These are phyloP conservation scores for Ciborinia camelliae DNA, from an alignment of 2,329 filamentous ascomycete genomes.

Conservation along the genomic window DNA sequence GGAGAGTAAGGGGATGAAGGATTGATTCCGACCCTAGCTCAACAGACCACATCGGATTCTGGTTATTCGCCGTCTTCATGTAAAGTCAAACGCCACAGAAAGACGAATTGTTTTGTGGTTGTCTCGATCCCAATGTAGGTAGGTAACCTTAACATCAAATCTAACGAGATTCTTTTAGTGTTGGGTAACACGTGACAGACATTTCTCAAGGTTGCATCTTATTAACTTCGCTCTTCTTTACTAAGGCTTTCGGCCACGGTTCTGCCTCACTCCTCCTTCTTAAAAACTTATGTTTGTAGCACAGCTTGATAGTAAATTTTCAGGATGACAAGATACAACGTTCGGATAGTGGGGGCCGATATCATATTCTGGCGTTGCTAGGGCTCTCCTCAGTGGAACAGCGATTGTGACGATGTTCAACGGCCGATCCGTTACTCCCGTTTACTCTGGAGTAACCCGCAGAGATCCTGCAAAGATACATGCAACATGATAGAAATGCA, in stretches of 20 bases:
- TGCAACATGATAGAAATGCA: conserved; percentile 14
- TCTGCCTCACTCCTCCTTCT: neutral
- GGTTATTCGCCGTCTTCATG: neutral
- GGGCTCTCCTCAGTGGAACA: conserved; percentile 7
- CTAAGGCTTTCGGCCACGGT: conserved; percentile 1
- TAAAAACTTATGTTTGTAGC: neutral
- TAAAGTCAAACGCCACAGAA: neutral
- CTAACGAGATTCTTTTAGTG: neutral
- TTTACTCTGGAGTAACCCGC: conserved; percentile 11
- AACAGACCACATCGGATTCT: neutral
- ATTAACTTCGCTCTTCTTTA: neutral
- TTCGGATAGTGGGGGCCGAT: conserved; percentile 10
- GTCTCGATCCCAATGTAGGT: neutral
- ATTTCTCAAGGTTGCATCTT: neutral
- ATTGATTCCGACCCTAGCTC: neutral
- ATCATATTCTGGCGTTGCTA: conserved; percentile 14
- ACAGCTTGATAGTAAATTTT: neutral
- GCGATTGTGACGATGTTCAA: conserved; percentile 9
- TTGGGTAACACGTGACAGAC: neutral
- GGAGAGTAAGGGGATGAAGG: neutral
- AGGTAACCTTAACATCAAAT: too few species aligned
- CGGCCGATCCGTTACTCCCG: conserved; percentile 17
- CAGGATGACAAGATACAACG: neutral
- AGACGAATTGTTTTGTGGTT: neutral
- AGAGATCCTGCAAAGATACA: conserved; percentile 11